phyloP scores from a whole-genome alignment of 2,329 filamentous ascomycete genomes.

The Coniella lustricola region DNA sequence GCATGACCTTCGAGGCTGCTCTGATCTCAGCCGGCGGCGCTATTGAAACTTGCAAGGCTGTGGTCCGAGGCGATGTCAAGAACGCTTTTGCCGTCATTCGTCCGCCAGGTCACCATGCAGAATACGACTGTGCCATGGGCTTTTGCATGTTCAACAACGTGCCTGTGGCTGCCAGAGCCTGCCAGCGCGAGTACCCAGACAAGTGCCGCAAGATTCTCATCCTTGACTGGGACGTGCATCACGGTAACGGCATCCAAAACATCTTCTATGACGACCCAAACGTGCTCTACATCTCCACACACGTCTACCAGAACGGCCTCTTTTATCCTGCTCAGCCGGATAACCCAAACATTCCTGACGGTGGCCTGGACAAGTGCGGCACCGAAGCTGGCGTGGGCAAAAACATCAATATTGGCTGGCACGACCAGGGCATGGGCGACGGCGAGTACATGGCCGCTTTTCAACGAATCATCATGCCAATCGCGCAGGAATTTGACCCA shows the following conservation, averaged over 20 bases:
- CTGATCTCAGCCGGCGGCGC: conserved; percentile 83
- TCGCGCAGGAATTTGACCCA: conserved; percentile 86
- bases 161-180: conserved; percentile 81
- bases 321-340: conserved; percentile 75
- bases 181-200: conserved; percentile 73
- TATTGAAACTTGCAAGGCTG: conserved; percentile 92
- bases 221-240: conserved; percentile 80
- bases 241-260: conserved; percentile 90
- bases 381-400: conserved; percentile 47
- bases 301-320: conserved; percentile 73
- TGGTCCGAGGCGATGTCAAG: conserved; percentile 75
- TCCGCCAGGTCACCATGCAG: conserved; percentile 91
- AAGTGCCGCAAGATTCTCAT: conserved; percentile 84
- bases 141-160: conserved; percentile 99
- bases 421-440: conserved; percentile 78
- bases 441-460: conserved; percentile 96
- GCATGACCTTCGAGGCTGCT: conserved; percentile 72
- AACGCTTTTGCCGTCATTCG: conserved; percentile 95
- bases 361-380: conserved; percentile 54
- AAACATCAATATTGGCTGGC: conserved; percentile 63
- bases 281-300: conserved; percentile 89
- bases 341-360: conserved; percentile 51
- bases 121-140: conserved; percentile 77
- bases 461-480: conserved; percentile 92
- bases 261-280: conserved; percentile 95